phyloP scores from a whole-genome alignment of 805 yeast genomes.

The Candida nitratophila region DNA sequence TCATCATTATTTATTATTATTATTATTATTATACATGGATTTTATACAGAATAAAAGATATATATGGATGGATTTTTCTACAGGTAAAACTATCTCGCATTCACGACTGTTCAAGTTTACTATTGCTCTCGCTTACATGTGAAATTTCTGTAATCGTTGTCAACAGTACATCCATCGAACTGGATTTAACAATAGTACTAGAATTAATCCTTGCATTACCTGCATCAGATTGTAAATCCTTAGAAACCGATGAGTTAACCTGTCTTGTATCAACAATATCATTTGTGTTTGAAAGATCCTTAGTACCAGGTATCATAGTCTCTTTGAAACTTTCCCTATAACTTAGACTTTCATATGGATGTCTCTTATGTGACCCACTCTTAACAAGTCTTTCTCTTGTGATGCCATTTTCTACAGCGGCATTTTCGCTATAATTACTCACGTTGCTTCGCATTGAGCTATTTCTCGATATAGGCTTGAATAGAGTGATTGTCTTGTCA shows the following conservation, averaged over 20 bases:
- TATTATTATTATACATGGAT: no score
- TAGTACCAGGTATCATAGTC: not conserved
- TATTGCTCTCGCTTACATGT: no score
- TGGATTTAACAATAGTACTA: no score
- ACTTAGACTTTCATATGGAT: not conserved
- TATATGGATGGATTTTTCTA: no score
- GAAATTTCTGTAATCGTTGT: not conserved
- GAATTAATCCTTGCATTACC: not conserved
- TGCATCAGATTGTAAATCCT: no score
- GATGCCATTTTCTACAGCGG: not conserved
- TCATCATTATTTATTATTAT: no score
- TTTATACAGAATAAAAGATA: no score
- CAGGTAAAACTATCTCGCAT: no score
- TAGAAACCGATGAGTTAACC: no score
- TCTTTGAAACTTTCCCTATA: not conserved
- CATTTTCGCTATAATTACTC: not conserved
- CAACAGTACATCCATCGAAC: not conserved
- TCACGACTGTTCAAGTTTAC: no score
- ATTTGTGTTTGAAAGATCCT: no score
- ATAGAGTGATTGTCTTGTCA: constrained; percentile 25
- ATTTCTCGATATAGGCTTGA: constrained; percentile 11
- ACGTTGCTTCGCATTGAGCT: not conserved
- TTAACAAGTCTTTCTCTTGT: not conserved
- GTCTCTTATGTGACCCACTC: not conserved
- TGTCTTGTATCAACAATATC: no score